Conservation (phyloP, 2,329 filamentous ascomycete species). For the Diplodia sapinea region DNA sequence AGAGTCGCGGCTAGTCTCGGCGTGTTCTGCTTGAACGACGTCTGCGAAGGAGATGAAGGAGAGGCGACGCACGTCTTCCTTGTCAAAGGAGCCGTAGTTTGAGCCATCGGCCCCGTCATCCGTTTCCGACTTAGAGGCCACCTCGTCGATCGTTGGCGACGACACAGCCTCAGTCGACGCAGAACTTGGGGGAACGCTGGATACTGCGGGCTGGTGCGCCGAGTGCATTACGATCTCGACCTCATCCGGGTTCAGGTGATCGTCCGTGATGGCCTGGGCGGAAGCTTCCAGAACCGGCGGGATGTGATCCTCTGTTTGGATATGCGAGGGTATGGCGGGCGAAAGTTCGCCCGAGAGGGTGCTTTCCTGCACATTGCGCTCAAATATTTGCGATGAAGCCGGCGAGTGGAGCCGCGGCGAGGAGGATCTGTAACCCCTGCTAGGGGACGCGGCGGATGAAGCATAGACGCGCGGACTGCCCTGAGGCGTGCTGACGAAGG, state of each 20-base stretch:
- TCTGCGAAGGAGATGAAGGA: constrained; percentile 98
- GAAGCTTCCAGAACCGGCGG: constrained; percentile 90
- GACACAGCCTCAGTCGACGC: constrained; percentile 41
- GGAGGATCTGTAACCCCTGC: constrained; percentile 66
- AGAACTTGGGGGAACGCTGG: constrained; percentile 42
- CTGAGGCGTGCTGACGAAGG: constrained; percentile 40
- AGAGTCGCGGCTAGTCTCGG: constrained; percentile 70
- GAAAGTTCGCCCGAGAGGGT: constrained; percentile 70
- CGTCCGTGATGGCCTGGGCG: constrained; percentile 88
- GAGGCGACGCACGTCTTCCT: constrained; percentile 77
- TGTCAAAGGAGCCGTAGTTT: constrained; percentile 79
- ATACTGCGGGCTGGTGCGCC: constrained; percentile 78
- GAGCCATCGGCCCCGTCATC: constrained; percentile 65
- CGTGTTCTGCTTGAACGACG: constrained; percentile 85
- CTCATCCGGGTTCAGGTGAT: constrained; percentile 80
- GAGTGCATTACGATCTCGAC: constrained; percentile 92
- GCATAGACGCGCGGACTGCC: constrained; percentile 46
- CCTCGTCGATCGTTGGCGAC: constrained; percentile 43
- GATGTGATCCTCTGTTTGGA: constrained; percentile 92
- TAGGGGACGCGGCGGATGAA: constrained; percentile 62
- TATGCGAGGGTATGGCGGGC: constrained; percentile 88
- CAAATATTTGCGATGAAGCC: constrained; percentile 80
- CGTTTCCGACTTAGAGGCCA: constrained; percentile 37
- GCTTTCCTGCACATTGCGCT: constrained; percentile 89
- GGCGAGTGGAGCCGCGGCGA: constrained; percentile 81